Evolutionary conservation across 352 stramenopile genomes (phyloP).

Genomic region (Phytophthora pini): DNA sequence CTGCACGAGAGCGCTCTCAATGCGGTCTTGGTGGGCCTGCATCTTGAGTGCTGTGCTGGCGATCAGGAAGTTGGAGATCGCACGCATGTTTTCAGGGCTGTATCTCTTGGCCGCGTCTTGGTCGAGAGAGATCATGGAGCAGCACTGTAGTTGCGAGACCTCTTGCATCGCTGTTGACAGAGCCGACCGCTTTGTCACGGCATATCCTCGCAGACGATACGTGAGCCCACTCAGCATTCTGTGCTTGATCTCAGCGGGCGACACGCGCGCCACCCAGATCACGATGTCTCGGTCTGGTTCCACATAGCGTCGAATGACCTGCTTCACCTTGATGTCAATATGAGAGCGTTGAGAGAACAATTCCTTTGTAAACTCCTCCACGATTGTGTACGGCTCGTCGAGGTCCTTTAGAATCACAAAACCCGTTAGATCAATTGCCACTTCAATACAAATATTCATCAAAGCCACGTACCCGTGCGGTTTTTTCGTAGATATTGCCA

Average conservation of each 20-base stretch:
- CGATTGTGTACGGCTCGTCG: slow-evolving; percentile 37
- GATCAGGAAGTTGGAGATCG: slow-evolving; percentile 49
- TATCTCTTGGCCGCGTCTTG: slow-evolving; percentile 27
- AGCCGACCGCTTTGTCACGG: slow-evolving; percentile 34
- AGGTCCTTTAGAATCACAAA: slow-evolving; percentile 24
- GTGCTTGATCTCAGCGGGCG: slow-evolving; percentile 38
- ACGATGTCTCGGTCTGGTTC: slow-evolving; percentile 36
- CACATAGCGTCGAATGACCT: slow-evolving; percentile 36
- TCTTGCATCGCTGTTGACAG: slow-evolving; percentile 29
- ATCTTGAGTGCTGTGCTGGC: slow-evolving; percentile 38
- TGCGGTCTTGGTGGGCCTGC: slow-evolving; percentile 42
- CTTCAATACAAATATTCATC: neutral
- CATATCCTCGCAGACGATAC: slow-evolving; percentile 40
- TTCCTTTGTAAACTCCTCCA: slow-evolving; percentile 39
- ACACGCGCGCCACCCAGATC: slow-evolving; percentile 34
- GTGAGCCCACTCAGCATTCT: slow-evolving; percentile 29
- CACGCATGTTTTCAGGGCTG: slow-evolving; percentile 27
- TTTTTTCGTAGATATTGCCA: slow-evolving; percentile 30
- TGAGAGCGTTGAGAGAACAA: slow-evolving; percentile 14
- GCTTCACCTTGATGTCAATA: slow-evolving; percentile 31
- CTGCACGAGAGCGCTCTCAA: slow-evolving; percentile 42
- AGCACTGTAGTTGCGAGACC: slow-evolving; percentile 36
- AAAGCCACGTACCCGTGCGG: slow-evolving; percentile 18
- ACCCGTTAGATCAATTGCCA: neutral
- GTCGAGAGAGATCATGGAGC: slow-evolving; percentile 36